Base-by-base conservation (phyloP, 495 filamentous ascomycete genomes). In the Cryomyces minteri region DNA sequence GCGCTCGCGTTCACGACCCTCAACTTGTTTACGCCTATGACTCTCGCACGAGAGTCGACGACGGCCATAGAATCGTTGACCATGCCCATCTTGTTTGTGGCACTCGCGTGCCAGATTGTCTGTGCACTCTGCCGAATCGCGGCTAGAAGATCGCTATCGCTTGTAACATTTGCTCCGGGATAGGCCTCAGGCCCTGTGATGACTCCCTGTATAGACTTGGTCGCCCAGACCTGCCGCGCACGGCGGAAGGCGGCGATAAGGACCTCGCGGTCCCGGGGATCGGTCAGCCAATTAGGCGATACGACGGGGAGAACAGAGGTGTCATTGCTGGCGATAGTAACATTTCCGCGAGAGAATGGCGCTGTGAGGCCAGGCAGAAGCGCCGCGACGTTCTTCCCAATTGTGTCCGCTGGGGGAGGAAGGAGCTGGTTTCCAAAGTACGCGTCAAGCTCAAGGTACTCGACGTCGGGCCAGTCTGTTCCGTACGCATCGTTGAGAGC, bases 1-100 rank as follows among this genome's bases (percentile, higher is more conserved):
- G 68, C 55, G 36, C 65, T 67, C 2, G 71, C 71, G 59, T 82
- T 77, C 4, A 80, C 73, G 10, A 79, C 69, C 12, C 76, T 62
- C 48, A 79, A 47, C 0, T 61, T 57, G 4, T 56, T 53, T 4
- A 76, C 71, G 0, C 73, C 72, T 50, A 63, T 61, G 0, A 78
- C 73, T 39, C 62, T 63, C 0, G 63, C 69, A 4, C 54, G 53
- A 25, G 59, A 58, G 53, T 79, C 75, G 5, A 78, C 56, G 1
- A 78, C 75, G 5, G 75, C 72, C 58, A 63, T 67, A 4, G 14
- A 45, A 41, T 79, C 70, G 12, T 48, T 49, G 0, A 11, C 10
- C 25, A 43, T 46, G 0, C 74, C 72, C 73, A 76, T 76, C 41
- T 61, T 64, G 54, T 71, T 72, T 5, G 71, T 77, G 47, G 30